Base-by-base conservation (phyloP, 75 land plant genomes). In the Selaginella tamariscina region DNA sequence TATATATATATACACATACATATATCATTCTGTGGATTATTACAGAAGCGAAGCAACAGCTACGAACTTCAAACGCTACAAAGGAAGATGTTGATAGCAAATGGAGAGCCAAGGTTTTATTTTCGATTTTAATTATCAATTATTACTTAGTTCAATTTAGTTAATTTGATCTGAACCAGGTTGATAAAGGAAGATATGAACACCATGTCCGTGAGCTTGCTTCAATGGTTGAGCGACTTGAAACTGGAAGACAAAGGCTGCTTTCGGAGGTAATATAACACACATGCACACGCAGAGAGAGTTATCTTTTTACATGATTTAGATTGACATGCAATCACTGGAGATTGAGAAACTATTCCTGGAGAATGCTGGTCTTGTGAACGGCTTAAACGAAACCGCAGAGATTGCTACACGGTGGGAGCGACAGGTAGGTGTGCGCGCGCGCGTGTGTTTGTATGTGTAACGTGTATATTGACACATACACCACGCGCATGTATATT, bases 341-440 rank as follows among this genome's bases (percentile, higher is more conserved):
- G 97, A 88, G 76, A 92, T 92, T 57, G 97, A 92, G 65, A 84
- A 84, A 75, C 86, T 88, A 24, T 92, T 92, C 75, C 80, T 84
- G 71, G 97, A 92, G 70, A 92, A 92, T 67, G 76, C 79, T 20
- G 82, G 69, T 68, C 79, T 92, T 22, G 73, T 81, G 54, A 68
- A 66, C 65, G 76, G 84, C 32, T 73, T 86, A 27, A 77, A 84
- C 54, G 94, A 88, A 30, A 74, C 87, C 18, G 73, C 64, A 64
- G 69, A 69, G 20, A 67, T 77, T 54, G 81, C 81, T 26, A 70
- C 71, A 27, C 84, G 80, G 32, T 92, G 97, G 97, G 94, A 92
- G 73, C 76, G 72, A 56, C 94, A 92, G 87, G 97, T 91, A 68
- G 30, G 63, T 54, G 24, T 29, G 20, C 15, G 23, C 18, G 22